A percentile compares a stretch with the other conserved stretches of the same genome.
Evolutionary conservation across 306 rosid genomes (phyloP).

Genomic region (Prunus dulcis): DNA sequence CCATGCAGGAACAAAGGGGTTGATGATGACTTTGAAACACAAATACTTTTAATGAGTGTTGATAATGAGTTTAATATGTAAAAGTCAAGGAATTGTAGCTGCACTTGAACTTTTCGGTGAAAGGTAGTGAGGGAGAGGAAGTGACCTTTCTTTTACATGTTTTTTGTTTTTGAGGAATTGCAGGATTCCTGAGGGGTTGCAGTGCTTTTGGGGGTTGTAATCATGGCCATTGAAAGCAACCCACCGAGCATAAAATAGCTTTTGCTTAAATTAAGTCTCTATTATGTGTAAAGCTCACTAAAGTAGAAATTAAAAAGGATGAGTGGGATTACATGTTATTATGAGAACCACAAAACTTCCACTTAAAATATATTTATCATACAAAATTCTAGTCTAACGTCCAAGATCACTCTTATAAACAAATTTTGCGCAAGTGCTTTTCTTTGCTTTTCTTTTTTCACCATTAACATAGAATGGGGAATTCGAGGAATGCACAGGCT

Average conservation of each 20-base stretch:
- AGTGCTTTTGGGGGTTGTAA: slow-evolving; percentile 74
- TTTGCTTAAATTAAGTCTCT: slow-evolving; percentile 41
- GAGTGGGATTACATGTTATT: slow-evolving; percentile 48
- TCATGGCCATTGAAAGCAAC: slow-evolving; percentile 62
- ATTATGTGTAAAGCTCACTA: slow-evolving; percentile 53
- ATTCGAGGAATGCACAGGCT: too few species aligned
- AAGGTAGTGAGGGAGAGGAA: slow-evolving; percentile 27
- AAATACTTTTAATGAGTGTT: slow-evolving; percentile 46
- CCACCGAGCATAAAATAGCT: slow-evolving; percentile 24
- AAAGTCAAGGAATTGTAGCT: slow-evolving; percentile 68
- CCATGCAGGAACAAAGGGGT: slow-evolving; percentile 47
- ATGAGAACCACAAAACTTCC: slow-evolving; percentile 38
- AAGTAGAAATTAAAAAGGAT: slow-evolving; percentile 40
- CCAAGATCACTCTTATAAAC: background rate
- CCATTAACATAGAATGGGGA: too few species aligned
- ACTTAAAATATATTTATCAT: background rate
- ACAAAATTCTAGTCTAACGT: background rate
- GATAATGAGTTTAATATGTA: slow-evolving; percentile 39
- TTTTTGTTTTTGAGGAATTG: slow-evolving; percentile 37
- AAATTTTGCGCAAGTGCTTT: background rate
- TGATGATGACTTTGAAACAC: slow-evolving; percentile 38
- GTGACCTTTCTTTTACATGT: slow-evolving; percentile 24
- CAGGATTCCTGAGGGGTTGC: slow-evolving; percentile 57
- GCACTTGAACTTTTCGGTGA: slow-evolving; percentile 89
- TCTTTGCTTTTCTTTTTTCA: too few species aligned